These are phyloP conservation scores for Teunomyces kruisii DNA, from an alignment of 805 yeast species.

Conservation along the genomic window DNA sequence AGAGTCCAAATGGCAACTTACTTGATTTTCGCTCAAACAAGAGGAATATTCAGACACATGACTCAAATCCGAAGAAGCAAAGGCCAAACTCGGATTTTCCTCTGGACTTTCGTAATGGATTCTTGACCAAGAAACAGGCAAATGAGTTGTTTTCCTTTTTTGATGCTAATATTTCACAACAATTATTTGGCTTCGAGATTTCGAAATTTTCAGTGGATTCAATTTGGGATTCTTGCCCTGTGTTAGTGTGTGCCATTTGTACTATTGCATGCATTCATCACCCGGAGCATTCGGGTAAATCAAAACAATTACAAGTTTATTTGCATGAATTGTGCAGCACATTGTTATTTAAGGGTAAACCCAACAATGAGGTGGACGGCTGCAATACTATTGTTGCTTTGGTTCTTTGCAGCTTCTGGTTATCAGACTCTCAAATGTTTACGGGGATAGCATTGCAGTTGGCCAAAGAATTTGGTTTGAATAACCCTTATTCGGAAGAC, in stretches of 20 bases:
- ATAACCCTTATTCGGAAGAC: conserved; percentile 24
- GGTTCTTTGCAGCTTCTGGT: conserved; percentile 68
- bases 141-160: conserved; percentile 51
- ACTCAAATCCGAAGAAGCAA: not conserved
- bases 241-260: conserved; percentile 59
- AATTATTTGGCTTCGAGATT: conserved; percentile 64
- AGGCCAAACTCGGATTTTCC: conserved; percentile 7
- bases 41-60: not conserved
- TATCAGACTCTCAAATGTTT: conserved; percentile 62
- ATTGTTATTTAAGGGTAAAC: conserved; percentile 36
- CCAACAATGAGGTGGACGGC: conserved; percentile 46
- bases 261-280: conserved; percentile 65
- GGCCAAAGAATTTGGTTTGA: conserved; percentile 54
- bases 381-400: conserved; percentile 63
- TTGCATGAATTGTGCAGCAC: conserved; percentile 34
- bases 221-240: conserved; percentile 56
- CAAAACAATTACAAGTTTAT: conserved; percentile 26
- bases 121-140: conserved; percentile 42
- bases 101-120: conserved; percentile 37
- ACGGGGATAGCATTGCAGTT: conserved; percentile 68
- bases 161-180: conserved; percentile 56
- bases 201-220: conserved; percentile 47
- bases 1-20: not conserved
- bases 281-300: conserved; percentile 36
- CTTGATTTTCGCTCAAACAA: not conserved